Conservation (phyloP, 2,329 filamentous ascomycete species). For the Cryphonectria nitschkei region DNA sequence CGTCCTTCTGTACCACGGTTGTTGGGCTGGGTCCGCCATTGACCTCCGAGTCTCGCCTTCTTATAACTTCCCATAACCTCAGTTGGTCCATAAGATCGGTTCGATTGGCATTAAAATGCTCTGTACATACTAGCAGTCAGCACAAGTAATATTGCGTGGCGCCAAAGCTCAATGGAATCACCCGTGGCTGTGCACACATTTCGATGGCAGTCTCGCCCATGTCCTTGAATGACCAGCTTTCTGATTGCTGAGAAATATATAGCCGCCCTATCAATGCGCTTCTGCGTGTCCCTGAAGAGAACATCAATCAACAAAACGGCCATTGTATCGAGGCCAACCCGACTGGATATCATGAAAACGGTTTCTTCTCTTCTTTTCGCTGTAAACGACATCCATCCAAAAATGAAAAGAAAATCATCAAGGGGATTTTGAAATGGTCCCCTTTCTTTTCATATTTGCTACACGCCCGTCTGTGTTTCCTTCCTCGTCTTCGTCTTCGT, state of each 20-base stretch:
- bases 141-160: not conserved
- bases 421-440: not conserved
- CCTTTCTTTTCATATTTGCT: not conserved
- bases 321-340: constrained; percentile 21
- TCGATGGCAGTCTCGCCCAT: not conserved
- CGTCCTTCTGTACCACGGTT: not conserved
- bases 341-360: constrained; percentile 28
- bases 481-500: not conserved
- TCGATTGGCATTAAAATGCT: not conserved
- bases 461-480: not conserved
- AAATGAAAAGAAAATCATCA: not conserved
- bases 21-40: not conserved
- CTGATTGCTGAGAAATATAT: not conserved
- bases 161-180: too few relatives aligned
- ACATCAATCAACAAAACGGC: constrained; percentile 5
- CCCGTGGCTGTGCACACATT: too few relatives aligned
- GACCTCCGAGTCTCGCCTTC: not conserved
- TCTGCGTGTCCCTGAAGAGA: not conserved
- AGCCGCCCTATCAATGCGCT: not conserved
- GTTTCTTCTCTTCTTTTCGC: not conserved
- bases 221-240: not conserved
- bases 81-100: not conserved
- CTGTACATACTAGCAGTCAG: not conserved
- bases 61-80: not conserved
- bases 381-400: not conserved